These are phyloP conservation scores for Torulaspora gathmanii DNA, from an alignment of 805 yeast genomes.

Conservation along the genomic window DNA sequence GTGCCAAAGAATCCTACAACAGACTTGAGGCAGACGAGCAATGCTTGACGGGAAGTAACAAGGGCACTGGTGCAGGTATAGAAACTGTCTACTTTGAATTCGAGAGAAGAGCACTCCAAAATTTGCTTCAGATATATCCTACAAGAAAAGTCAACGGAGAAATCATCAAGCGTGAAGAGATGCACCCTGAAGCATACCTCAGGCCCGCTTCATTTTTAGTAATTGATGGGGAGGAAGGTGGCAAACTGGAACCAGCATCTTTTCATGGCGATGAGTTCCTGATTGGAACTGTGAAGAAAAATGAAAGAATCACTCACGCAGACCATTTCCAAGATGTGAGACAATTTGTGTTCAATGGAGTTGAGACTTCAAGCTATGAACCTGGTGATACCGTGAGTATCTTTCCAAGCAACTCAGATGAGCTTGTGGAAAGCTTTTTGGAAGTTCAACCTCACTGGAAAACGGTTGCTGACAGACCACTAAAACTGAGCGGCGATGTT, in stretches of 20 bases:
- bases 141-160: slow-evolving; percentile 27
- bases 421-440: slow-evolving; percentile 60
- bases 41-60: slow-evolving; percentile 57
- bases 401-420: slow-evolving; percentile 66
- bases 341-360: slow-evolving; percentile 44
- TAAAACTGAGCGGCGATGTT: slow-evolving; percentile 29
- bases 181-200: slow-evolving; percentile 25
- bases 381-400: slow-evolving; percentile 84
- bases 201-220: slow-evolving; percentile 29
- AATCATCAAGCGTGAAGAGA: slow-evolving; percentile 17
- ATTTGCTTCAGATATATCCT: slow-evolving; percentile 37
- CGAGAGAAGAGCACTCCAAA: slow-evolving; percentile 48
- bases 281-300: slow-evolving; percentile 46
- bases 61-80: slow-evolving; percentile 38
- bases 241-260: slow-evolving; percentile 1
- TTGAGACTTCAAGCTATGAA: slow-evolving; percentile 35
- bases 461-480: slow-evolving; percentile 57
- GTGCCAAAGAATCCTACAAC: slow-evolving; percentile 64
- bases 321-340: slow-evolving; percentile 92
- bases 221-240: not conserved
- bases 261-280: slow-evolving; percentile 19
- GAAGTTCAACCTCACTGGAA: slow-evolving; percentile 66
- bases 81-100: slow-evolving; percentile 77
- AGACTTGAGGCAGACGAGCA: slow-evolving; percentile 90
- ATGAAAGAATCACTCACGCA: slow-evolving; percentile 57